These are phyloP conservation scores for Emergomyces orientalis DNA, from an alignment of 2,329 filamentous ascomycete species.

Conservation along the genomic window DNA sequence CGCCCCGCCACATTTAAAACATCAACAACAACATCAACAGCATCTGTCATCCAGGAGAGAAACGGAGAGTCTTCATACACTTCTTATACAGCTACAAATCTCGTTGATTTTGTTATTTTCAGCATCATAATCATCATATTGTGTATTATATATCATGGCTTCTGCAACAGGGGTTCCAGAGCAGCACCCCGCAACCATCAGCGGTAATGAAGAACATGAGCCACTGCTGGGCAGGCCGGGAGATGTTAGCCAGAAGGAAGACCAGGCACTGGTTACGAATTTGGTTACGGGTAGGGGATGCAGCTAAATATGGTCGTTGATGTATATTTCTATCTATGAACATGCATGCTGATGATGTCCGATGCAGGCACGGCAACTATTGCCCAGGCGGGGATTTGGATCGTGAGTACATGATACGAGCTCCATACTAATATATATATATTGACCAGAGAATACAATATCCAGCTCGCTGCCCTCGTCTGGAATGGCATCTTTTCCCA, in stretches of 20 bases:
- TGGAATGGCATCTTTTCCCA: conserved; percentile 68
- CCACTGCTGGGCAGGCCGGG: conserved; percentile 63
- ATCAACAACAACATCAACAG: background rate
- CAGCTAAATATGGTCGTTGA: background rate
- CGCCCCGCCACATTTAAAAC: background rate
- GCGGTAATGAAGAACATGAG: conserved; percentile 47
- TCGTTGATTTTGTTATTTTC: background rate
- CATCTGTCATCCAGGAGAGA: background rate
- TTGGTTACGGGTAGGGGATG: conserved; percentile 57
- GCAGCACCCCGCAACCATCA: conserved; percentile 33
- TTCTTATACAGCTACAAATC: background rate
- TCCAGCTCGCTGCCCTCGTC: conserved; percentile 58
- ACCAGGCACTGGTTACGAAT: conserved; percentile 58
- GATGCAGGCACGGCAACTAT: conserved; percentile 65
- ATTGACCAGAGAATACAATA: background rate
- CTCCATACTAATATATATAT: background rate
- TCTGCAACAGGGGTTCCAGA: conserved; percentile 60
- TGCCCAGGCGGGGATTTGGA: conserved; percentile 67
- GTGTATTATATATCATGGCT: conserved; percentile 44
- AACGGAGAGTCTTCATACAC: background rate
- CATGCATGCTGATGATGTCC: background rate
- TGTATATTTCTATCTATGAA: conserved; percentile 8
- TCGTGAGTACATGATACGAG: conserved; percentile 40
- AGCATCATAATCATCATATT: conserved; percentile 8
- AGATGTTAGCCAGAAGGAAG: conserved; percentile 61